These are phyloP conservation scores for Boletellus emodensis DNA, from an alignment of 768 basidiomycete species.

Conservation along the genomic window DNA sequence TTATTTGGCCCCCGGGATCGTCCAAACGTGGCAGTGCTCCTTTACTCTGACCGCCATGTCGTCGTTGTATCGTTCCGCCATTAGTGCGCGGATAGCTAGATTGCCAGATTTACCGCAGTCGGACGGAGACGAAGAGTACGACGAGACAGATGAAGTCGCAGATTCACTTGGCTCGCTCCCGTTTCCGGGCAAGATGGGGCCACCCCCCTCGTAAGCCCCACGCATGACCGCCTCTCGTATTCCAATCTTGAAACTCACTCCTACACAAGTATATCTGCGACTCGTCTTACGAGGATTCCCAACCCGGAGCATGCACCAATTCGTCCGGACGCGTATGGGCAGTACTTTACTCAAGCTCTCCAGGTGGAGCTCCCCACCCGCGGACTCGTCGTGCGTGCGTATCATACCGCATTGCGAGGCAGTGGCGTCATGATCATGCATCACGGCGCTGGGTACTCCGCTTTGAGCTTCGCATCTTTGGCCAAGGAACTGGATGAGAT, in stretches of 20 bases:
- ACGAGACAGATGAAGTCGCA: conserved; percentile 46
- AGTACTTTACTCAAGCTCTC: conserved; percentile 75
- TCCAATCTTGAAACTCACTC: conserved; percentile 17
- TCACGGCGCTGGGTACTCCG: conserved; percentile 93
- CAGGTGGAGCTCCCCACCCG: conserved; percentile 66
- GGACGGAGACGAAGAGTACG: conserved; percentile 38
- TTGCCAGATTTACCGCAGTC: conserved; percentile 55
- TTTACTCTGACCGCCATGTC: conserved; percentile 45
- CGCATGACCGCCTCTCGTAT: conserved; percentile 1
- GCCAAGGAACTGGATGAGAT: conserved; percentile 70
- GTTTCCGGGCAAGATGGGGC: conserved; percentile 46
- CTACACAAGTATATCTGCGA: conserved; percentile 26
- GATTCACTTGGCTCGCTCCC: conserved; percentile 63
- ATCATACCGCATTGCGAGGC: conserved; percentile 67
- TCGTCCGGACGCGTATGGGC: conserved; percentile 50
- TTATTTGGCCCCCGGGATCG: not conserved
- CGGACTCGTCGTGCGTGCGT: conserved; percentile 69
- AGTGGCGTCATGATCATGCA: conserved; percentile 84
- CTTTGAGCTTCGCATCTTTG: conserved; percentile 83
- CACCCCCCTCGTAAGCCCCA: conserved; percentile 56
- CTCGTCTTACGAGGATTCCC: conserved; percentile 33
- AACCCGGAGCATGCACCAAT: conserved; percentile 72
- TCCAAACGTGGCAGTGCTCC: not conserved
- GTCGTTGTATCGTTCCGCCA: conserved; percentile 69
- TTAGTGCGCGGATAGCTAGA: conserved; percentile 71